Conservation (phyloP, 108 stramenopile species). For the Cyclotella sp. region DNA sequence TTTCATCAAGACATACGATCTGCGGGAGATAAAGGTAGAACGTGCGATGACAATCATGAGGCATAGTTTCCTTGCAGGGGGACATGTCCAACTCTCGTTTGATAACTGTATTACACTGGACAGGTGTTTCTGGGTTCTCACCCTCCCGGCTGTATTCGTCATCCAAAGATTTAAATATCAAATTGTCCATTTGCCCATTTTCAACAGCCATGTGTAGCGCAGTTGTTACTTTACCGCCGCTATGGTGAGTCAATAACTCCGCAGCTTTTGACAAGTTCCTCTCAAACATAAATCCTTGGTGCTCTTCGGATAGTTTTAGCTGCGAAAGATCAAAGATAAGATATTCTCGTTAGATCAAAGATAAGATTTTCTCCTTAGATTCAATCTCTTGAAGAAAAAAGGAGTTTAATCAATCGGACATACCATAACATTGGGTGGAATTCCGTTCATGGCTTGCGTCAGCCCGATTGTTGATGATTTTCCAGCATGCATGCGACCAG, state of each 20-base stretch:
- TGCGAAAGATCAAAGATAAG: background rate
- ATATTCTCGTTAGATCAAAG: background rate
- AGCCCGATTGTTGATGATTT: slow-evolving; percentile 9
- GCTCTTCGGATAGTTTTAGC: slow-evolving; percentile 78
- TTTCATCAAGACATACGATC: slow-evolving; percentile 21
- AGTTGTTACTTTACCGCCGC: slow-evolving; percentile 74
- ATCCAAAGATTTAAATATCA: background rate
- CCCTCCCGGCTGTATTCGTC: background rate
- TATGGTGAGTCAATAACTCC: slow-evolving; percentile 61
- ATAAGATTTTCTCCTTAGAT: background rate
- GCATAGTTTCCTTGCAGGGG: slow-evolving; percentile 33
- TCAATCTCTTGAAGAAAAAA: background rate
- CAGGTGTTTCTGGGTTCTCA: slow-evolving; percentile 7
- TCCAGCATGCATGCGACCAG: background rate
- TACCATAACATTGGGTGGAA: slow-evolving; percentile 30
- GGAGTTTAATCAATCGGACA: background rate
- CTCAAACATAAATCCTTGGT: slow-evolving; percentile 84
- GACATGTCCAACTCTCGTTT: slow-evolving; percentile 26
- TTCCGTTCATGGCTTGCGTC: slow-evolving; percentile 20
- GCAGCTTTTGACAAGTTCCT: slow-evolving; percentile 54
- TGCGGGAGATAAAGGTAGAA: slow-evolving; percentile 29
- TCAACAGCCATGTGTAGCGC: slow-evolving; percentile 70
- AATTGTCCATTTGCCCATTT: slow-evolving; percentile 27
- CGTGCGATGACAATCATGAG: slow-evolving; percentile 39
- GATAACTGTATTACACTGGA: slow-evolving; percentile 35